Evolutionary conservation across 106 monocot genomes (phyloP).

Genomic region (Allium fistulosum): DNA sequence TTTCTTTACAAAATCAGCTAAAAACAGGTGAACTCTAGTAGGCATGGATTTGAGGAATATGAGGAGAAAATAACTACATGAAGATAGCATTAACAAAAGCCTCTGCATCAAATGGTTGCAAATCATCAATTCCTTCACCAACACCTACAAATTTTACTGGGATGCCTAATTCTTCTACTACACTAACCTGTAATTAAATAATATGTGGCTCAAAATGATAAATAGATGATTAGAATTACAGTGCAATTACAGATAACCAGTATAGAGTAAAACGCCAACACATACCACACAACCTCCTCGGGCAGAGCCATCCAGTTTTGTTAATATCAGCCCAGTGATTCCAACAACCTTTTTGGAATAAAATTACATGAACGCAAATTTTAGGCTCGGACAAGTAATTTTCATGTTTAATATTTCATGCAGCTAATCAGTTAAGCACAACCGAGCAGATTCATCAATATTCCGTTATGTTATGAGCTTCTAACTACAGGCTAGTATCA

Average conservation of each 20-base stretch:
- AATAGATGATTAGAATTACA: neutral
- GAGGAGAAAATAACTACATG: neutral
- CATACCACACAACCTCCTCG: slow-evolving; percentile 97
- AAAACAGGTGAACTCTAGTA: too few species aligned
- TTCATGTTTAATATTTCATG: neutral
- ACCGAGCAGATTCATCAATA: neutral
- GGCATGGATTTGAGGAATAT: too few species aligned
- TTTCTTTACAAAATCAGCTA: too few species aligned
- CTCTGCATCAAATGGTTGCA: slow-evolving; percentile 92
- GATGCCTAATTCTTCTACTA: slow-evolving; percentile 92
- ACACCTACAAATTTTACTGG: slow-evolving; percentile 97
- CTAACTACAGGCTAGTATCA: neutral
- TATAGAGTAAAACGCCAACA: neutral
- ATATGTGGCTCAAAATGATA: neutral
- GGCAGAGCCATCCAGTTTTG: slow-evolving; percentile 93
- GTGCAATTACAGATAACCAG: neutral
- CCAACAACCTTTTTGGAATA: slow-evolving; percentile 66
- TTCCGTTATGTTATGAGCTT: neutral
- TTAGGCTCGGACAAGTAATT: neutral
- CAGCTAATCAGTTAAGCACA: neutral
- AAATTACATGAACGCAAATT: neutral
- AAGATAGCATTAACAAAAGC: slow-evolving; percentile 94
- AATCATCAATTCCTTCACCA: slow-evolving; percentile 86
- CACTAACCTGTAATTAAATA: slow-evolving; percentile 66
- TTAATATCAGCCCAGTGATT: slow-evolving; percentile 80